These are phyloP conservation scores for Pelargonium nanum DNA, from an alignment of 345 rosid species.

Conservation along the genomic window DNA sequence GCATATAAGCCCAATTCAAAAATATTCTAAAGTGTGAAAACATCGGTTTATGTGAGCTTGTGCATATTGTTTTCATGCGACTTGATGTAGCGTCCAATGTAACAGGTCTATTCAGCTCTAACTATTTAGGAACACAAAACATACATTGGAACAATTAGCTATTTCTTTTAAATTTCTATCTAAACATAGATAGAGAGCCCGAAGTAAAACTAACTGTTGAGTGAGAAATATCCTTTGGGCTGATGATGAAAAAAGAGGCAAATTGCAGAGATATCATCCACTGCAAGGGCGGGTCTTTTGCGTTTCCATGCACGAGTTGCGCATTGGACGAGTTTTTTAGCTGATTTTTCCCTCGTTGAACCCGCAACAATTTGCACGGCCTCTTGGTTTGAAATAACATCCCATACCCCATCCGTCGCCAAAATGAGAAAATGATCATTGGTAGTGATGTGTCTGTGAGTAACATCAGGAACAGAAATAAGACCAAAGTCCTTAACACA, in stretches of 20 bases:
- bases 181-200: too few relatives aligned
- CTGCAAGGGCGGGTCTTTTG: slow-evolving; percentile 53
- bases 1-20: too few relatives aligned
- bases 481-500: slow-evolving; percentile 78
- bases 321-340: slow-evolving; percentile 57
- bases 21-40: too few relatives aligned
- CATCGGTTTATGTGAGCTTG: too few relatives aligned
- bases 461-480: slow-evolving; percentile 63
- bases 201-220: background rate
- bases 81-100: too few relatives aligned
- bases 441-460: slow-evolving; percentile 40
- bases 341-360: slow-evolving; percentile 46
- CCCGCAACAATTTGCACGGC: slow-evolving; percentile 67
- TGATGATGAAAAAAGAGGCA: slow-evolving; percentile 61
- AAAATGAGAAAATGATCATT: slow-evolving; percentile 66
- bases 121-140: too few relatives aligned
- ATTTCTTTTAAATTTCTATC: too few relatives aligned
- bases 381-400: slow-evolving; percentile 67
- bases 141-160: too few relatives aligned
- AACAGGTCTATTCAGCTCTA: too few relatives aligned
- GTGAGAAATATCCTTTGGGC: background rate
- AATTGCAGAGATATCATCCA: slow-evolving; percentile 79
- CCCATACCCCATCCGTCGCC: slow-evolving; percentile 95
- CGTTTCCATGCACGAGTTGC: slow-evolving; percentile 65
- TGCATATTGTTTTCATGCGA: too few relatives aligned